A percentile compares a stretch with the other conserved stretches of the same genome.
These are phyloP conservation scores for Saccharomyces mikatae DNA, from an alignment of 805 yeast genomes.

Conservation along the genomic window DNA sequence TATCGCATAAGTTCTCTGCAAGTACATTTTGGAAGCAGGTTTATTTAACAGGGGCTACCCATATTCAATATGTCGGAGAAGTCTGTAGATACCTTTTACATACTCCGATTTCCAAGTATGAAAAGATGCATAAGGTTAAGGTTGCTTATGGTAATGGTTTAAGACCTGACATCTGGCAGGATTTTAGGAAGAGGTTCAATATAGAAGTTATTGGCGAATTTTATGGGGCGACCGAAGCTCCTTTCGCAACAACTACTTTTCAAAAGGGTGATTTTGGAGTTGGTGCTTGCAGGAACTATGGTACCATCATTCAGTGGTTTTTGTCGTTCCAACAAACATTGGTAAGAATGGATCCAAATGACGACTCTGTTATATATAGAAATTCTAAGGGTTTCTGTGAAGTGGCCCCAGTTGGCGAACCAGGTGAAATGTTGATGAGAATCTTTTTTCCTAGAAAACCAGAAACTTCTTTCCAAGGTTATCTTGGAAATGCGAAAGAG, in stretches of 20 bases:
- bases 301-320: slow-evolving; percentile 45
- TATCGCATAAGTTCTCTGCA: slow-evolving; percentile 77
- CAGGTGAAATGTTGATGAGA: slow-evolving; percentile 82
- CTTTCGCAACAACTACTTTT: slow-evolving; percentile 73
- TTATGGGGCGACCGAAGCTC: slow-evolving; percentile 90
- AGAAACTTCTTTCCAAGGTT: slow-evolving; percentile 82
- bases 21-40: slow-evolving; percentile 87
- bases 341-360: slow-evolving; percentile 73
- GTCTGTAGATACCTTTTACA: slow-evolving; percentile 79
- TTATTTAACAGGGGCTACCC: slow-evolving; percentile 59
- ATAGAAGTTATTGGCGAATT: slow-evolving; percentile 78
- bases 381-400: slow-evolving; percentile 60
- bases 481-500: slow-evolving; percentile 70
- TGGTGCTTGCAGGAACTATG: slow-evolving; percentile 84
- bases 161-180: slow-evolving; percentile 80
- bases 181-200: slow-evolving; percentile 68
- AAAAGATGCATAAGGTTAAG: slow-evolving; percentile 47
- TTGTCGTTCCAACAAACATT: slow-evolving; percentile 49
- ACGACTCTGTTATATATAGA: slow-evolving; percentile 62
- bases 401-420: slow-evolving; percentile 49
- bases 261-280: slow-evolving; percentile 74
- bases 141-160: slow-evolving; percentile 89
- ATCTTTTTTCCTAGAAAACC: slow-evolving; percentile 55
- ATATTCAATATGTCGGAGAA: slow-evolving; percentile 90
- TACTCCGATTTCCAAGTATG: slow-evolving; percentile 58